These are phyloP conservation scores for Colletotrichum spaethianum DNA, from an alignment of 2,329 filamentous ascomycete species.

Conservation along the genomic window DNA sequence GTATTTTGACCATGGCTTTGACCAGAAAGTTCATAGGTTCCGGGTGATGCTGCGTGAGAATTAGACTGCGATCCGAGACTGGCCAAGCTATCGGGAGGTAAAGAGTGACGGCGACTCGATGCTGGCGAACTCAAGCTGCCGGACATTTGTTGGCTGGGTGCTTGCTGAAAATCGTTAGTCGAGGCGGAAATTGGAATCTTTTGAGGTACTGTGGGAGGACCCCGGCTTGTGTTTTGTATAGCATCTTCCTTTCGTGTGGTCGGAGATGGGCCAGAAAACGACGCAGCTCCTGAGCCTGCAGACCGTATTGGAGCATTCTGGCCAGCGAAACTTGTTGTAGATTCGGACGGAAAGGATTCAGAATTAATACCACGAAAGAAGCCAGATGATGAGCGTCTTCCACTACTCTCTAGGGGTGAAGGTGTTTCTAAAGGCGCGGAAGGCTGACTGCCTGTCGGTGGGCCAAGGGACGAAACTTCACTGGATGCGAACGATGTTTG, in stretches of 20 bases:
- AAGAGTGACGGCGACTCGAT: conserved; percentile 27
- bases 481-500: conserved; percentile 29
- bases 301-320: conserved; percentile 15
- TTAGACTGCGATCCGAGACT: background rate
- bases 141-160: background rate
- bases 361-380: conserved; percentile 39
- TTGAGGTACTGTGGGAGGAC: conserved; percentile 34
- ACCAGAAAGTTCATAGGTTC: background rate
- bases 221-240: background rate
- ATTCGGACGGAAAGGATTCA: background rate
- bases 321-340: conserved; percentile 1
- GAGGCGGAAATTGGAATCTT: background rate
- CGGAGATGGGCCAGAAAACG: conserved; percentile 23
- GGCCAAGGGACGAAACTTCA: conserved; percentile 48
- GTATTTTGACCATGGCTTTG: background rate
- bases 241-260: background rate
- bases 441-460: conserved; percentile 47
- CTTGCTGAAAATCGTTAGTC: background rate
- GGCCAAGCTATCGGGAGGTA: conserved; percentile 10
- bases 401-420: conserved; percentile 46
- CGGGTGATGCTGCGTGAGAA: background rate
- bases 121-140: background rate
- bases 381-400: conserved; percentile 30
- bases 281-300: conserved; percentile 18
- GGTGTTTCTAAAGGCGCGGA: conserved; percentile 46